A percentile compares a stretch with the other conserved stretches of the same genome.
phyloP scores from a whole-genome alignment of 2,329 filamentous ascomycete species.

The Clonostachys sp. region DNA sequence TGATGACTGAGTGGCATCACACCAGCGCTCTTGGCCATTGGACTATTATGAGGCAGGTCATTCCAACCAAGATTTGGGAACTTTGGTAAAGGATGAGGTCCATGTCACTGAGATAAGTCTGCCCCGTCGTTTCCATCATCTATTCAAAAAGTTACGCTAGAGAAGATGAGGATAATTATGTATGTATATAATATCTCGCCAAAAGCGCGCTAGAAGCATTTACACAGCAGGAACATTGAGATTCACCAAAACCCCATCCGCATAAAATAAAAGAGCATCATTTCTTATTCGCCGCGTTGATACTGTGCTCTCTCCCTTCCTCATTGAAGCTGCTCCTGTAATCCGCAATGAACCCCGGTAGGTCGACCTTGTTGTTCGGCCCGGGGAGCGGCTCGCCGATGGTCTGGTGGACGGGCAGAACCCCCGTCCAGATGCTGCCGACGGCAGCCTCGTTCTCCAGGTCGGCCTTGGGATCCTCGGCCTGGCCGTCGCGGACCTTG shows the following conservation, averaged over 20 bases:
- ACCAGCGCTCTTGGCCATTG: constrained; percentile 81
- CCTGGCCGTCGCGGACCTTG: constrained; percentile 65
- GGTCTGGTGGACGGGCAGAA: constrained; percentile 57
- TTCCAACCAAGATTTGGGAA: constrained; percentile 80
- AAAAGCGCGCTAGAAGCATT: neutral
- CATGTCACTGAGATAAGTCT: no score
- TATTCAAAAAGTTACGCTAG: no score
- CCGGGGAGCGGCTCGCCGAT: constrained; percentile 60
- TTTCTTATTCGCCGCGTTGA: constrained; percentile 15
- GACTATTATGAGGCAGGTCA: constrained; percentile 81
- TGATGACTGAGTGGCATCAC: constrained; percentile 68
- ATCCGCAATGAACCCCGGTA: constrained; percentile 57
- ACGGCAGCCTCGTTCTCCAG: constrained; percentile 33
- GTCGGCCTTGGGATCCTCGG: constrained; percentile 49
- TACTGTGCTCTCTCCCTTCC: constrained; percentile 18
- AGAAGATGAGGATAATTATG: no score
- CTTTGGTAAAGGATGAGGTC: constrained; percentile 57
- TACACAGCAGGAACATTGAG: neutral
- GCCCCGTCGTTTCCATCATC: no score
- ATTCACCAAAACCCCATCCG: neutral
- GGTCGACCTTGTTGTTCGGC: constrained; percentile 51
- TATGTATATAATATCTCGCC: no score
- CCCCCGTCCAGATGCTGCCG: constrained; percentile 48
- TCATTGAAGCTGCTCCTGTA: constrained; percentile 32
- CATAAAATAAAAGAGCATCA: constrained; percentile 1